A percentile compares a stretch with the other conserved stretches of the same genome.
Evolutionary conservation across 495 filamentous ascomycete genomes (phyloP).

Genomic region (Cercophora samala): DNA sequence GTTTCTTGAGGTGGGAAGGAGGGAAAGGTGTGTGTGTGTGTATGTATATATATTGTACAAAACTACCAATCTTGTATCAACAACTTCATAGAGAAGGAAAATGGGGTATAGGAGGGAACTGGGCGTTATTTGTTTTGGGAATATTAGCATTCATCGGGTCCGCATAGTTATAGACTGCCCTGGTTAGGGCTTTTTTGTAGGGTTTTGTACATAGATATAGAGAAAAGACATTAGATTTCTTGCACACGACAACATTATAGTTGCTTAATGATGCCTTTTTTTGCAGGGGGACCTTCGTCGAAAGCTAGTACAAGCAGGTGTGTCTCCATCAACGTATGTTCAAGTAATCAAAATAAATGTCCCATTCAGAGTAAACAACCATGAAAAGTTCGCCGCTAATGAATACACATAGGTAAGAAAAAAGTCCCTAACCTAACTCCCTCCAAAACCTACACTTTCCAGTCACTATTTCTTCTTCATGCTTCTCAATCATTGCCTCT

Average conservation of each 20-base stretch:
- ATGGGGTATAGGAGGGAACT: not conserved
- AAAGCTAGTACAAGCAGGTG: not conserved
- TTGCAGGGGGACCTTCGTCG: too few relatives aligned
- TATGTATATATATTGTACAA: slow-evolving; percentile 8
- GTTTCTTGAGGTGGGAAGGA: too few relatives aligned
- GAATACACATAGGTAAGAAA: not conserved
- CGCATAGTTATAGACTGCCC: not conserved
- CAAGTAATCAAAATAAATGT: not conserved
- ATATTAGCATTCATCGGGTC: not conserved
- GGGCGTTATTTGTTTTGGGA: not conserved
- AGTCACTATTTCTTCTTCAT: not conserved
- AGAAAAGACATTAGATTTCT: not conserved
- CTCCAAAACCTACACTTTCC: not conserved
- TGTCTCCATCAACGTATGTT: not conserved
- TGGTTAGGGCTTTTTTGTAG: not conserved
- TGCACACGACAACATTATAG: too few relatives aligned
- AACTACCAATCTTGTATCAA: not conserved
- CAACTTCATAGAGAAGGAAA: not conserved
- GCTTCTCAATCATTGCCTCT: not conserved
- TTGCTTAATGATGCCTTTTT: too few relatives aligned
- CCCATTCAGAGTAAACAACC: not conserved
- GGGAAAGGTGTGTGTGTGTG: slow-evolving; percentile 3
- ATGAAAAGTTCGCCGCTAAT: not conserved
- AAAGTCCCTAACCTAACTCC: not conserved
- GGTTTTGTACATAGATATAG: not conserved